phyloP scores from a whole-genome alignment of 352 stramenopile species.

The Globisporangium canariense region DNA sequence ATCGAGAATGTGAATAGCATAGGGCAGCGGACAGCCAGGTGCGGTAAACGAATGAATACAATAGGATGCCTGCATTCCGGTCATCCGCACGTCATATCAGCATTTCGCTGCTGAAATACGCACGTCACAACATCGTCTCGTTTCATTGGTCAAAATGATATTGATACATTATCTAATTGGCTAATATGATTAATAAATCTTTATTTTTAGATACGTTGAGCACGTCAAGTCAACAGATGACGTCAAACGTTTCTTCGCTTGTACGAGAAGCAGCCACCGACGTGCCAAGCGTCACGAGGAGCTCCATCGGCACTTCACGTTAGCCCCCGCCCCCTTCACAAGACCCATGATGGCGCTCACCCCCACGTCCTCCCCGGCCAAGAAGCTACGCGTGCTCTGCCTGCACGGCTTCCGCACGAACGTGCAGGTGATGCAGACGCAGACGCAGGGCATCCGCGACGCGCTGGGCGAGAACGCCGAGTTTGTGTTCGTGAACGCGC shows the following conservation, averaged over 20 bases:
- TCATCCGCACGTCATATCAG: too few relatives aligned
- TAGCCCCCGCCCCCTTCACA: neutral
- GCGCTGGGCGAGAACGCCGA: conserved; percentile 32
- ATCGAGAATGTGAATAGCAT: neutral
- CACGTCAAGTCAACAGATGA: conserved; percentile 15
- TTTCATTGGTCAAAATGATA: neutral
- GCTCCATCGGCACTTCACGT: neutral
- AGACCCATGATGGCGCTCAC: neutral
- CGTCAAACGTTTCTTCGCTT: conserved; percentile 7
- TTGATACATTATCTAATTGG: too few relatives aligned
- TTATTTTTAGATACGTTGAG: neutral
- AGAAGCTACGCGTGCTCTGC: conserved; percentile 44
- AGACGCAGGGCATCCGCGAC: conserved; percentile 38
- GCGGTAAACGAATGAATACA: neutral
- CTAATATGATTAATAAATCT: neutral
- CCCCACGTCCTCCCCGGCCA: neutral
- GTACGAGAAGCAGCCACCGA: neutral
- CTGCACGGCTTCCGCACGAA: conserved; percentile 64
- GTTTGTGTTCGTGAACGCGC: conserved; percentile 43
- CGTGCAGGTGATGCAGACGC: conserved; percentile 40
- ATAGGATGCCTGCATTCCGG: neutral
- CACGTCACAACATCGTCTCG: too few relatives aligned
- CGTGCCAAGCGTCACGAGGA: neutral
- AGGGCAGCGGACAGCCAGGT: neutral
- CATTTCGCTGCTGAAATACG: too few relatives aligned